Base-by-base conservation (phyloP, 768 basidiomycete genomes). In the Cubamyces lactineus region DNA sequence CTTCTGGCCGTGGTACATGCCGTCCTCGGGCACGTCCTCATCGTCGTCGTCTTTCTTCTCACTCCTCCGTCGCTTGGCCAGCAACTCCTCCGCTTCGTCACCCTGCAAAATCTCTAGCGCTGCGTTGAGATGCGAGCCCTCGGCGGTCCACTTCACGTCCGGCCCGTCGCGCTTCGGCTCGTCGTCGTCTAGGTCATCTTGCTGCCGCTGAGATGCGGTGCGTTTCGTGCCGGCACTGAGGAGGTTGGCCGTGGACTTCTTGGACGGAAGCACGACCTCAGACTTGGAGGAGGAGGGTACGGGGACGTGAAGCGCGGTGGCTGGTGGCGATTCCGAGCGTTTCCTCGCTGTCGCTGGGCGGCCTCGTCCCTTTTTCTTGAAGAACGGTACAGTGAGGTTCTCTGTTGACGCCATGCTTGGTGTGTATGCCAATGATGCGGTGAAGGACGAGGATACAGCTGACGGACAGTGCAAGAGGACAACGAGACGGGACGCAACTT, bases 321-420 rank as follows among this genome's bases (percentile, higher is more conserved):
- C 66, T 3, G 80, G 66, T n/a, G 90, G 89, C 0, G 89, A 91
- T 5, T 78, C 70, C 2, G 92, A 92, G 24, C 94, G 84, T 69
- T 90, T 89, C 40, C 96, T 84, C 2, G 82, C 74, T 0, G 90
- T 91, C 3, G 86, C 81, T 2, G 94, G 94, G 1, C 94, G 83
- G 3, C 87, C 81, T 67, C 88, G 89, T 42, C 89, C 87, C 71
- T 89, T 92, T 72, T 88, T 92, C 77, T 91, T 96, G 78, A 96
- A 93, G 77, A 97, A 95, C 3, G 92, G 87, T 0, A 96, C 92
- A 49, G 80, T 84, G 15, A 82, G 69, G 53, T 73, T 70, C 24
- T 64, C 51, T 50, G 75, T 49, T 21, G 62, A 53, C 4, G 66
- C 48, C 66, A 67, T 67, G 26, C 8, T 12, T 15, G 9, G 7